Conservation (phyloP, 495 filamentous ascomycete genomes). For the Halenospora varia region DNA sequence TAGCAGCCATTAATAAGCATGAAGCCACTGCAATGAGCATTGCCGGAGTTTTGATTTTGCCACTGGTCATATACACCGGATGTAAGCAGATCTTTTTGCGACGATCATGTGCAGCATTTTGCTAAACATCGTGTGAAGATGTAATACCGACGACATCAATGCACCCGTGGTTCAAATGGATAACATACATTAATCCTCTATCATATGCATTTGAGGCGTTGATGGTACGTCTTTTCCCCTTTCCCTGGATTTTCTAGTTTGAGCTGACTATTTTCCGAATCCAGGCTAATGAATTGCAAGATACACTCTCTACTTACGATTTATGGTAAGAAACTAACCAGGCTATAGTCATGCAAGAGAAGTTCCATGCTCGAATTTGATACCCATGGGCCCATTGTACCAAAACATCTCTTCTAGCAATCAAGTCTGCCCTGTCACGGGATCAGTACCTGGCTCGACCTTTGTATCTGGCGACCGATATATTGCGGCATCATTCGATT, state of each 20-base stretch:
- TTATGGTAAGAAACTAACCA: not conserved
- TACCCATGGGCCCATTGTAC: not conserved
- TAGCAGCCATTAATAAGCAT: slow-evolving; percentile 69
- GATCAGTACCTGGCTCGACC: slow-evolving; percentile 70
- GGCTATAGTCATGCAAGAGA: not conserved
- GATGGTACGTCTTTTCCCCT: not conserved
- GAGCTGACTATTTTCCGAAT: not conserved
- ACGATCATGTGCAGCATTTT: too few relatives aligned
- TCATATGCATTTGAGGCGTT: slow-evolving; percentile 71
- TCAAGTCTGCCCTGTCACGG: slow-evolving; percentile 60
- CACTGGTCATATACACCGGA: slow-evolving; percentile 72
- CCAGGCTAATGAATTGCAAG: not conserved
- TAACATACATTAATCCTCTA: slow-evolving; percentile 81
- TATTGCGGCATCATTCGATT: not conserved
- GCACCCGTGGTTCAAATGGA: slow-evolving; percentile 78
- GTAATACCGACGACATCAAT: slow-evolving; percentile 63
- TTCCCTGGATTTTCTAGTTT: not conserved
- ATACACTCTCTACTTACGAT: not conserved
- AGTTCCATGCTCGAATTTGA: not conserved
- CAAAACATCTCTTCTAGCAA: not conserved
- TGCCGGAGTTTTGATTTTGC: slow-evolving; percentile 58
- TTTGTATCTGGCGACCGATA: slow-evolving; percentile 4
- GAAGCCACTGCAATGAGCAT: slow-evolving; percentile 77
- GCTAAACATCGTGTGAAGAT: slow-evolving; percentile 28
- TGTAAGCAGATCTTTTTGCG: slow-evolving; percentile 72